Percentiles rank a stretch among this genome's conserved stretches.
These are phyloP conservation scores for Schizophyllum amplum DNA, from an alignment of 1,284 basidiomycete genomes.

Conservation along the genomic window DNA sequence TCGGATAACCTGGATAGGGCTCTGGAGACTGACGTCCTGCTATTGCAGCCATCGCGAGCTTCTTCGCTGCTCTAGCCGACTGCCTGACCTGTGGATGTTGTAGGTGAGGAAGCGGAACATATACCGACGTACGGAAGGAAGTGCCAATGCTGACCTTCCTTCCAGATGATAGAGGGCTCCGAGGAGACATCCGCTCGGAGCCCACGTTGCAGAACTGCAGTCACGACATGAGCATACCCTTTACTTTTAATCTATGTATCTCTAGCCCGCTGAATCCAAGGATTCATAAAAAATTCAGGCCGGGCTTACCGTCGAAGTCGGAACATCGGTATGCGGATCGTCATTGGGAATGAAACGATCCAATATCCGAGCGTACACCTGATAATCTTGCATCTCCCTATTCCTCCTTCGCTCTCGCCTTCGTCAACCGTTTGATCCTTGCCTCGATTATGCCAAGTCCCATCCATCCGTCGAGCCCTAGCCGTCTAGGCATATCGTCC, in stretches of 20 bases:
- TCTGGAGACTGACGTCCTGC: not conserved
- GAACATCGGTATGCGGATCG: not conserved
- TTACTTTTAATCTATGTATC: not conserved
- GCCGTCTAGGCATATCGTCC: not conserved
- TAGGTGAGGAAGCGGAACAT: conserved; percentile 4
- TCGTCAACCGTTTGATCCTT: not conserved
- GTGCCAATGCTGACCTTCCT: not conserved
- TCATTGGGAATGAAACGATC: no score
- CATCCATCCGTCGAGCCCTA: not conserved
- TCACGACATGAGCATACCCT: not conserved
- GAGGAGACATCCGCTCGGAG: not conserved
- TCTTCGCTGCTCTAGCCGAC: conserved; percentile 25
- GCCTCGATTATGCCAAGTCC: not conserved
- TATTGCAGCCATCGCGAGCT: conserved; percentile 8
- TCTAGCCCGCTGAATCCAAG: no score
- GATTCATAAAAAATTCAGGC: no score
- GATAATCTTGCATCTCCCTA: no score
- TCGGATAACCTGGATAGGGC: not conserved
- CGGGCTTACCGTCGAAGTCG: not conserved
- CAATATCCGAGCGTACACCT: no score
- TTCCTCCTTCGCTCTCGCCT: not conserved
- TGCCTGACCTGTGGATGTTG: conserved; percentile 31
- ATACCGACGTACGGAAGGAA: no score
- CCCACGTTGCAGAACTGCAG: no score
- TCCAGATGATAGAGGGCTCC: not conserved